Base-by-base conservation (phyloP, 495 filamentous ascomycete genomes). In the Lineolata rhizophorae region DNA sequence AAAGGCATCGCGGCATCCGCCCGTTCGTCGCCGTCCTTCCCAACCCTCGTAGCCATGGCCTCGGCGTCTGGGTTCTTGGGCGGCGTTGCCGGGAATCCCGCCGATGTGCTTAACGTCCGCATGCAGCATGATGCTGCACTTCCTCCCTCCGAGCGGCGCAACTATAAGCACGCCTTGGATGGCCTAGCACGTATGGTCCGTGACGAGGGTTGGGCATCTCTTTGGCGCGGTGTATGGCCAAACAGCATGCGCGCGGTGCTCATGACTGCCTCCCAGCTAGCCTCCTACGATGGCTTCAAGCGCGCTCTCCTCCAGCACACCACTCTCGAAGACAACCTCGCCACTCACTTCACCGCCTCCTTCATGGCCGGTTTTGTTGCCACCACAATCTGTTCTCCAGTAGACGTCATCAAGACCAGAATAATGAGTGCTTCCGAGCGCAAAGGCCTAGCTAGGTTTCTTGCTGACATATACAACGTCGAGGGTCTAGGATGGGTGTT, bases 371-470 rank as follows among this genome's bases (percentile, higher is more conserved):
- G 87, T 2, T 81, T 95, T 37, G 78, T 91, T 4, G 87, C 87
- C 1, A 94, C 87, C 4, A 97, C 90, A 1, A 67, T 93, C 17
- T 94, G 85, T 53, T 84, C 76, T 22, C 87, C 87, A 1, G 81
- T 94, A 6, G 87, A 97, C 48, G 87, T 97, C 5, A 80, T 97
- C 57, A 97, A 97, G 66, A 95, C 85, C 18, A 60, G 87, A 2
- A 67, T 95, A 20, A 97, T 97, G 87, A 76, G 65, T 30, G 67
- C 78, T 2, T 61, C 62, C 18, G 43, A 54, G 46, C 36, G 60
- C 56, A 34, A 69, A 62, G 26, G 44, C 5, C 10, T 59, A 10
- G 16, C 42, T 1, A 22, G 15, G 6, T 34, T 56, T 10, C 28
- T 57, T 17, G 36, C 36, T 26, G 72, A 81, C 24, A 76, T 84